Conservation (phyloP, 805 yeast genomes). For the Lachancea fermentati region DNA sequence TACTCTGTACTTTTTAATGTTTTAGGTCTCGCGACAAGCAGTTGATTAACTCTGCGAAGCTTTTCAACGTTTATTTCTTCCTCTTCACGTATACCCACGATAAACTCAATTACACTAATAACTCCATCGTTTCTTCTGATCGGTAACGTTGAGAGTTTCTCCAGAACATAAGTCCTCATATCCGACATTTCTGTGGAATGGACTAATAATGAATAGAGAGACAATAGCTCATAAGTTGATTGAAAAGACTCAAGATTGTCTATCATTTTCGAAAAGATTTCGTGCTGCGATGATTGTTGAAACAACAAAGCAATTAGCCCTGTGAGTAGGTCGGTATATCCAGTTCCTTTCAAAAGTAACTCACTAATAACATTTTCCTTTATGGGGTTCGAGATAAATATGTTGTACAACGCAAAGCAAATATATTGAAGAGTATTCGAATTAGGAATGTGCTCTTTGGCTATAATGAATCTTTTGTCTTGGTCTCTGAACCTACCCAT, state of each 20-base stretch:
- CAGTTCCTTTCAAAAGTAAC: conserved; percentile 58
- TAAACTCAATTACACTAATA: conserved; percentile 64
- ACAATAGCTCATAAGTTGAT: conserved; percentile 64
- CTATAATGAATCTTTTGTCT: conserved; percentile 23
- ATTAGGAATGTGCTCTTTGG: conserved; percentile 11
- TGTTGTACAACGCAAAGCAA: conserved; percentile 16
- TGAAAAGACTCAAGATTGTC: conserved; percentile 38
- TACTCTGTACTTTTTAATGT: conserved; percentile 43
- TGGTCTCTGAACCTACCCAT: conserved; percentile 42
- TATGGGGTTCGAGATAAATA: conserved; percentile 17
- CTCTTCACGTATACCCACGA: conserved; percentile 68
- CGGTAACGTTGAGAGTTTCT: conserved; percentile 49
- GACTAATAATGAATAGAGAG: conserved; percentile 52
- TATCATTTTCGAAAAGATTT: conserved; percentile 19
- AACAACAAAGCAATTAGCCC: conserved; percentile 38
- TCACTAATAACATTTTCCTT: conserved; percentile 26
- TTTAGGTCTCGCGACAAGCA: conserved; percentile 60
- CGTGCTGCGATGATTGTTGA: conserved; percentile 25
- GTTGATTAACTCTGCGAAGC: conserved; percentile 58
- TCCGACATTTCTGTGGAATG: conserved; percentile 43
- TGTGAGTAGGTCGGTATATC: conserved; percentile 54
- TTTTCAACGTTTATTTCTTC: conserved; percentile 59
- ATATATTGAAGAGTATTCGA: conserved; percentile 13
- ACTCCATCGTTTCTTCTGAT: conserved; percentile 65
- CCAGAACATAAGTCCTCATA: conserved; percentile 44